These are phyloP conservation scores for Zelonia costaricensis DNA, from an alignment of 208 protist species.

Conservation along the genomic window DNA sequence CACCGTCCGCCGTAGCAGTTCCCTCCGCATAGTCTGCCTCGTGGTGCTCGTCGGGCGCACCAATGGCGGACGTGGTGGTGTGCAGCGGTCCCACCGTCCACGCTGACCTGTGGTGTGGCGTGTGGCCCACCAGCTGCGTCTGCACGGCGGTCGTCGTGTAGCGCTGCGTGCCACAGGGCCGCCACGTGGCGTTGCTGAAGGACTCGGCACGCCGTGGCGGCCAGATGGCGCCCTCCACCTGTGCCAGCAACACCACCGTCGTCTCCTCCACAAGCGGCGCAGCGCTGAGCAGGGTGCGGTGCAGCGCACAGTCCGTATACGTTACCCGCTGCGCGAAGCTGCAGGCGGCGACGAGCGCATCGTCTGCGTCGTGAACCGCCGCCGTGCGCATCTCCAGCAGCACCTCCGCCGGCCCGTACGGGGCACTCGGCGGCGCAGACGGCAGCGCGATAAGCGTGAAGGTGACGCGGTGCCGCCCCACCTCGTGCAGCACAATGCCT, in stretches of 20 bases:
- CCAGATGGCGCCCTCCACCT: constrained; percentile 19
- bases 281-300: constrained; percentile 3
- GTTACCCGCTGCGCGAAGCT: constrained; percentile 35
- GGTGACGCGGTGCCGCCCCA: constrained; percentile 8
- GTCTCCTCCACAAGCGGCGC: constrained; percentile 12
- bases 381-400: constrained; percentile 40
- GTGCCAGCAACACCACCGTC: constrained; percentile 7
- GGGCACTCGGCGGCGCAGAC: background rate
- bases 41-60: no score
- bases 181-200: constrained; percentile 9
- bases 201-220: background rate
- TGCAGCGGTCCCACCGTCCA: constrained; percentile 22
- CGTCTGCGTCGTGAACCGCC: constrained; percentile 29
- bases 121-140: background rate
- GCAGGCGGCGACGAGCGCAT: constrained; percentile 30
- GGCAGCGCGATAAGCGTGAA: constrained; percentile 11
- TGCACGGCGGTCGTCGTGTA: constrained; percentile 8
- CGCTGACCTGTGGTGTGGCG: background rate
- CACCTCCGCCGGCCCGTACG: constrained; percentile 11
- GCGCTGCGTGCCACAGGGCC: constrained; percentile 18
- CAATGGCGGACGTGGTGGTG: background rate
- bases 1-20: no score
- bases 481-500: constrained; percentile 7
- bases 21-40: no score
- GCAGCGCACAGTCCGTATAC: constrained; percentile 35